A percentile compares a stretch with the other conserved stretches of the same genome.
phyloP scores from a whole-genome alignment of 768 basidiomycete genomes.

The Lactarius hengduanensis region DNA sequence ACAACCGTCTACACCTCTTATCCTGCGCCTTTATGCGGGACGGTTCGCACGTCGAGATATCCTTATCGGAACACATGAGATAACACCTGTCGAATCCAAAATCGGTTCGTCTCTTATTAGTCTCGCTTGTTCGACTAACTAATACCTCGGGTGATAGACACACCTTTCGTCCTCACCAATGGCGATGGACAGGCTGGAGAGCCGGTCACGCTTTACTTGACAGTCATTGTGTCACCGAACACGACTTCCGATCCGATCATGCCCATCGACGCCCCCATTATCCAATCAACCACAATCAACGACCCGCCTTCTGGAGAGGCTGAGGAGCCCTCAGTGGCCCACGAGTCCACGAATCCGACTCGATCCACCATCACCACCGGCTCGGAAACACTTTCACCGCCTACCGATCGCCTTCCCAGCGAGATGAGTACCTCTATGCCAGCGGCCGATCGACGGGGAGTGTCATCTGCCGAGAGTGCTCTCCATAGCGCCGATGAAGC shows the following conservation, averaged over 20 bases:
- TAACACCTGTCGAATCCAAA: neutral
- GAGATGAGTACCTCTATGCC: too few relatives aligned
- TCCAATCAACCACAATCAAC: neutral
- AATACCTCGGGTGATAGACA: neutral
- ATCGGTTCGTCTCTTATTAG: neutral
- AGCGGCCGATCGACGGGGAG: too few relatives aligned
- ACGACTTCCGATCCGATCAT: neutral
- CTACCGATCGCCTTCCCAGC: too few relatives aligned
- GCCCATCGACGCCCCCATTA: neutral
- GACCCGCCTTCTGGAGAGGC: too few relatives aligned
- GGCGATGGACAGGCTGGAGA: neutral
- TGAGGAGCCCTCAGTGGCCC: too few relatives aligned
- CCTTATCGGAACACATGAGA: neutral
- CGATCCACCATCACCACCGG: neutral
- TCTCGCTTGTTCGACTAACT: neutral
- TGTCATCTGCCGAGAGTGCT: neutral
- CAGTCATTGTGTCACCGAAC: neutral
- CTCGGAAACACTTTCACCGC: neutral
- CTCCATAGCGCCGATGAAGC: neutral
- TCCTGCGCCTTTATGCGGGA: neutral
- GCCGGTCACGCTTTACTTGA: neutral
- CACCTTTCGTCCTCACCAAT: neutral
- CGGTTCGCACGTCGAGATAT: neutral
- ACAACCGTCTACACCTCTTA: neutral
- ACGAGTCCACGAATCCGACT: too few relatives aligned